A percentile compares a stretch with the other conserved stretches of the same genome.
phyloP scores from a whole-genome alignment of 2,329 filamentous ascomycete genomes.

The Sporothrix inflata region DNA sequence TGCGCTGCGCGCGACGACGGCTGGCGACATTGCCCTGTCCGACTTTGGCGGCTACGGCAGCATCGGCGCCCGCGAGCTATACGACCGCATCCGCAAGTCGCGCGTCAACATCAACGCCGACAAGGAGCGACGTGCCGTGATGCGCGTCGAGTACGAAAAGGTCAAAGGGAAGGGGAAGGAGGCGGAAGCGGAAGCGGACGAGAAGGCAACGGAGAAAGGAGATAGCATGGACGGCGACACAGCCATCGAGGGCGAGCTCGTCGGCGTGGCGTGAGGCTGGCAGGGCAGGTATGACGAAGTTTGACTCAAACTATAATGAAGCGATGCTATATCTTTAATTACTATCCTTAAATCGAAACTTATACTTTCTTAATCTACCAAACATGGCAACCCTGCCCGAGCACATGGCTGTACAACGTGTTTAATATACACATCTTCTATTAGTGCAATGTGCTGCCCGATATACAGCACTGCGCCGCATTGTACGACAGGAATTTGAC shows the following conservation, averaged over 20 bases:
- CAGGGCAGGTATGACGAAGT: neutral
- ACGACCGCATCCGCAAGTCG: conserved; percentile 30
- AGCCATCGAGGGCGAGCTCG: neutral
- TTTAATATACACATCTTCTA: no score
- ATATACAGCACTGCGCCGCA: no score
- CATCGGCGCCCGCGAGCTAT: conserved; percentile 30
- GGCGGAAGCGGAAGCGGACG: neutral
- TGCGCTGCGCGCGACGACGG: conserved; percentile 34
- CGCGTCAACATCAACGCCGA: conserved; percentile 35
- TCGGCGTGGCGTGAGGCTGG: conserved; percentile 21
- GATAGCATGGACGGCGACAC: neutral
- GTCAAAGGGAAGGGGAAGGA: neutral
- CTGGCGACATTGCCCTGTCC: conserved; percentile 30
- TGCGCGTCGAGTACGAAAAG: conserved; percentile 26
- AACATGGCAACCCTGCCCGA: no score
- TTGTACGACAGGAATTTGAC: neutral
- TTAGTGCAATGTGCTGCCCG: no score
- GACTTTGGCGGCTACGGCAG: conserved; percentile 29
- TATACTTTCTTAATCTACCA: no score
- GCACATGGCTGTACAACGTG: no score
- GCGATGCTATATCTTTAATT: neutral
- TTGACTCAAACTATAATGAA: neutral
- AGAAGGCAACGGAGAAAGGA: neutral
- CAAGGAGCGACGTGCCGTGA: conserved; percentile 29
- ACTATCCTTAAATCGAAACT: no score